Evolutionary conservation across 129 eudicot genomes (phyloP), one percentile per base, ranked within the genome.

Genomic region (Flaveria trinervia): DNA sequence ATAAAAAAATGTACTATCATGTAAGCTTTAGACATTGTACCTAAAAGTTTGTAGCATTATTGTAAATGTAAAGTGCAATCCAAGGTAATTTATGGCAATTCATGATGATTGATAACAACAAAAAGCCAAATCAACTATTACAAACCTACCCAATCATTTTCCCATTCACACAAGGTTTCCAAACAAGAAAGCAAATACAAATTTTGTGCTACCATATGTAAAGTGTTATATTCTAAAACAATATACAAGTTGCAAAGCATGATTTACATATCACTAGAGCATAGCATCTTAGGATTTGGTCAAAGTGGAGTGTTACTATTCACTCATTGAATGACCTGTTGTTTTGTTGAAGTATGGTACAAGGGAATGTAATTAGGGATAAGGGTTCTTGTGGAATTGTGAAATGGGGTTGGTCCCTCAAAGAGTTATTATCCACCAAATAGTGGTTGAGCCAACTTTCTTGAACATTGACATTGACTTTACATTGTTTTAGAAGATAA

Each of bases 371-470:
- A 73, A 79, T 25, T 64, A 80, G 70, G 69, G 83, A 65, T 65
- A 80, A 80, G 79, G 61, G 62, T 72, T 80, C 36, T 65, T 52
- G 79, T 39, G 73, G 61, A 80, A 65, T 25, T 36, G 67, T 79
- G 78, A 79, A 71, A 71, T 39, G 49, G 52, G 52, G 68, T 79
- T 72, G 83, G 69, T 28, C 83, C 83, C 73, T 45, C 54, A 25
- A 65, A 65, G 83, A 80, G 79, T 80, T 73, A 79, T 65, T 80
- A 80, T 54, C 56, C 69, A 80, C 83, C 83, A 80, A 80, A 80
- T 52, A 72, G 79, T 73, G 61, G 83, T 80, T 80, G 83, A 72
- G 83, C 79, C 74, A 39, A 52, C 79, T 80, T 73, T 79, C 49
- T 51, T 80, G 18, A 62, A 26, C 44, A 62, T 62, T 55, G 26